Evolutionary conservation across 257 asterid genomes (phyloP).

Genomic region (Solanum ahanhuiri): DNA sequence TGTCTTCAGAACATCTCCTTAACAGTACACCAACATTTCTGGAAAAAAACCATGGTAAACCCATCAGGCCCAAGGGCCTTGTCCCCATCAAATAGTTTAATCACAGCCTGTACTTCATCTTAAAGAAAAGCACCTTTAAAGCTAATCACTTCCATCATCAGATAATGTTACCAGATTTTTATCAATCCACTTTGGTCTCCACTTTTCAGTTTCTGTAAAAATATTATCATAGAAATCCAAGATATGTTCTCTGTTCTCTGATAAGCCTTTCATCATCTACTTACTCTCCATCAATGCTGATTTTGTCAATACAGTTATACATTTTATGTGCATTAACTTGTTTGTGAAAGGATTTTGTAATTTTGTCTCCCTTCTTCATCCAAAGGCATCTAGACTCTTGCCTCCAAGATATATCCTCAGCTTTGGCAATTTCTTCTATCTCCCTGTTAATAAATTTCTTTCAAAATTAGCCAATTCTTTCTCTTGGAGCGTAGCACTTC

Average conservation of each 20-base stretch:
- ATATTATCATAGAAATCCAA: not conserved
- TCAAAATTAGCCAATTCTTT: not conserved
- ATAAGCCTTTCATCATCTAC: not conserved
- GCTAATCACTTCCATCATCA: not conserved
- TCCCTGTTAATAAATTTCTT: not conserved
- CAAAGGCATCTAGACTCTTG: not conserved
- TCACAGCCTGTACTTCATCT: not conserved
- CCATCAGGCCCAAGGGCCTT: not conserved
- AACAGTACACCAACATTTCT: not conserved
- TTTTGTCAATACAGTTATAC: not conserved
- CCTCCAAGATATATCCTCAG: not conserved
- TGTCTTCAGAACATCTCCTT: not conserved
- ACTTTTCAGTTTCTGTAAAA: not conserved
- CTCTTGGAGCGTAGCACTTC: not conserved
- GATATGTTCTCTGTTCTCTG: not conserved
- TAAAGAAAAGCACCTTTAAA: not conserved
- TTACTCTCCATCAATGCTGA: not conserved
- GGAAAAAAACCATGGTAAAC: not conserved
- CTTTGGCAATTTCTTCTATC: not conserved
- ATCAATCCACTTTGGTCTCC: not conserved
- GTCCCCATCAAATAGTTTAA: not conserved
- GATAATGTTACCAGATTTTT: not conserved
- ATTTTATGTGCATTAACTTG: not conserved
- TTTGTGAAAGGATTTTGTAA: not conserved
- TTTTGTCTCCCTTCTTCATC: not conserved